A percentile compares a stretch with the other conserved stretches of the same genome.
Conservation (phyloP, 495 filamentous ascomycete species). For the Aspergillus affinis region DNA sequence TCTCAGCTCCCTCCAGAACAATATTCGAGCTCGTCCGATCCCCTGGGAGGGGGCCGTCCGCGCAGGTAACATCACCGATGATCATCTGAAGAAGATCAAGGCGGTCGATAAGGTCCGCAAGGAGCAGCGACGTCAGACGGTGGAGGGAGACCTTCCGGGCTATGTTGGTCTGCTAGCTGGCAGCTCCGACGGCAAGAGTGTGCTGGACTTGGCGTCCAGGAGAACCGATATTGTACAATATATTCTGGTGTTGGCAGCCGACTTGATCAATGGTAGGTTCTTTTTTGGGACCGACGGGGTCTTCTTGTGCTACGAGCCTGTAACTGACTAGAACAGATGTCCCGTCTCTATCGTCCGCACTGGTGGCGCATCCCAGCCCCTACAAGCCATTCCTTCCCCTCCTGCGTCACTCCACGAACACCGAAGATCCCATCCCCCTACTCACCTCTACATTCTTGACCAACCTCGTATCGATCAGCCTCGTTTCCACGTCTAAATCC, state of each 20-base stretch:
- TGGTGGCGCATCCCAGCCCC: constrained; percentile 72
- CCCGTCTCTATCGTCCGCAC: constrained; percentile 69
- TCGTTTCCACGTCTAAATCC: constrained; percentile 55
- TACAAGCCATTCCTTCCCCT: constrained; percentile 86
- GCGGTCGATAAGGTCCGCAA: constrained; percentile 95
- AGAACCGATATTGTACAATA: constrained; percentile 90
- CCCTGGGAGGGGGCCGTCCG: constrained; percentile 97
- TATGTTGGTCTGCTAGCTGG: constrained; percentile 82
- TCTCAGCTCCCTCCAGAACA: constrained; percentile 87
- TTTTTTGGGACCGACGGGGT: neutral
- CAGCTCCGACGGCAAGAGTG: constrained; percentile 64
- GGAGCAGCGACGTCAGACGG: constrained; percentile 76
- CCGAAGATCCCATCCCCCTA: constrained; percentile 84
- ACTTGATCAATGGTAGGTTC: constrained; percentile 78
- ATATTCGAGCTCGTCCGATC: constrained; percentile 90
- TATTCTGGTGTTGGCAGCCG: constrained; percentile 83
- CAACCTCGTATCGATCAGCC: constrained; percentile 71
- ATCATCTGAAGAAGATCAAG: constrained; percentile 93
- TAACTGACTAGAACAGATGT: constrained; percentile 56
- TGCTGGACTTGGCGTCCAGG: constrained; percentile 76
- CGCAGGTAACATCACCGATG: constrained; percentile 89
- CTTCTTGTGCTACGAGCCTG: neutral
- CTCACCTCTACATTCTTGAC: constrained; percentile 87
- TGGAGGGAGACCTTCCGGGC: constrained; percentile 74
- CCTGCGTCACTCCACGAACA: constrained; percentile 72